Conservation (phyloP, 2,329 filamentous ascomycete species). For the Aspergillus hortae region DNA sequence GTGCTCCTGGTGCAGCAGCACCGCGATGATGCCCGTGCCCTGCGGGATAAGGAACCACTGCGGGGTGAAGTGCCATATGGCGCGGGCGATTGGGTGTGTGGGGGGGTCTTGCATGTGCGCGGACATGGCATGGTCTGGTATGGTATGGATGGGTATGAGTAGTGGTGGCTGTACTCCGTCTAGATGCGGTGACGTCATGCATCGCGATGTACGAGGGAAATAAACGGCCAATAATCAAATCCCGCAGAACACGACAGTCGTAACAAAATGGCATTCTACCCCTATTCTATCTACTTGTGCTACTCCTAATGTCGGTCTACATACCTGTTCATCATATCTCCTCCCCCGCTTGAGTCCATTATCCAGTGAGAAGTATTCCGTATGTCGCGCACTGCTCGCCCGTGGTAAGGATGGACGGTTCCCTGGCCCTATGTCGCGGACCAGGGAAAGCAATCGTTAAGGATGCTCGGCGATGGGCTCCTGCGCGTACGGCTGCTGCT, state of each 20-base stretch:
- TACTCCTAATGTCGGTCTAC: neutral
- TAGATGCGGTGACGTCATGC: constrained; percentile 2
- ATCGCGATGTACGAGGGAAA: neutral
- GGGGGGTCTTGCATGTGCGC: neutral
- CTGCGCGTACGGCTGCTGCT: neutral
- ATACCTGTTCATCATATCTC: neutral
- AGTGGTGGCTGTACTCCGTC: neutral
- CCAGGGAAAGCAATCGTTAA: constrained; percentile 18
- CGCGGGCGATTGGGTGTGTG: constrained; percentile 11
- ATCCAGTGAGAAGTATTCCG: constrained; percentile 1
- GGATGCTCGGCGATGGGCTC: neutral
- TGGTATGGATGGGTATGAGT: neutral
- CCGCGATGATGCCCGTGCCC: constrained; percentile 35
- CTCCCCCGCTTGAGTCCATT: neutral
- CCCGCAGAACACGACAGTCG: neutral
- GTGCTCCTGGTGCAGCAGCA: constrained; percentile 35
- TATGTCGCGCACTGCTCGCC: neutral
- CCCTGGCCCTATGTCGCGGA: constrained; percentile 7
- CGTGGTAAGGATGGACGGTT: constrained; percentile 1
- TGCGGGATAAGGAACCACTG: constrained; percentile 40
- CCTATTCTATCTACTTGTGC: neutral
- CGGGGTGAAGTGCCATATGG: constrained; percentile 33
- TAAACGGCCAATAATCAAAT: neutral
- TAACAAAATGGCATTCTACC: neutral
- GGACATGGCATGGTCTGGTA: neutral